These are phyloP conservation scores for Agrocybe chaxingu DNA, from an alignment of 768 basidiomycete genomes.

Conservation along the genomic window DNA sequence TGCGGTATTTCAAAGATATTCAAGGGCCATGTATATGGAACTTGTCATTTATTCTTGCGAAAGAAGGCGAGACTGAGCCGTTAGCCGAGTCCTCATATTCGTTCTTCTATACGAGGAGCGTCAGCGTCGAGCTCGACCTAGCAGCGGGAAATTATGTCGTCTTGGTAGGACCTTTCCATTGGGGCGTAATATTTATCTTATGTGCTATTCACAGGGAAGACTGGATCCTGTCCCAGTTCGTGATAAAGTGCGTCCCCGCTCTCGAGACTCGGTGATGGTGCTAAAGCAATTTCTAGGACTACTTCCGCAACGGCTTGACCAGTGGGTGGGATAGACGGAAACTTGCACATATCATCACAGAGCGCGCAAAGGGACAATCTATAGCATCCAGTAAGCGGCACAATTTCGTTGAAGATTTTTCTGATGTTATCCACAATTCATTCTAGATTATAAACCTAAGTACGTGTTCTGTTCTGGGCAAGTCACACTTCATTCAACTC, in stretches of 20 bases:
- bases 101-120: slow-evolving; percentile 28
- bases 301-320: slow-evolving; percentile 20
- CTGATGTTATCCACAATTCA: neutral
- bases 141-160: slow-evolving; percentile 41
- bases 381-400: slow-evolving; percentile 26
- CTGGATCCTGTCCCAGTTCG: slow-evolving; percentile 17
- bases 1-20: slow-evolving; percentile 41
- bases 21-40: slow-evolving; percentile 34
- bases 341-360: slow-evolving; percentile 20
- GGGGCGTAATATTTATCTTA: neutral
- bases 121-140: slow-evolving; percentile 36
- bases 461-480: slow-evolving; percentile 3
- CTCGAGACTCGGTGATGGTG: no score
- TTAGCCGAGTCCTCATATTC: slow-evolving; percentile 30
- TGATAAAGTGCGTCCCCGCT: slow-evolving; percentile 9
- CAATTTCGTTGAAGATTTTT: neutral
- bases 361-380: slow-evolving; percentile 25
- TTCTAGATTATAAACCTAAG: slow-evolving; percentile 23
- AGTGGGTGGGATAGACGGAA: slow-evolving; percentile 28
- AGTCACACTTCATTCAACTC: neutral
- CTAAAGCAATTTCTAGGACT: slow-evolving; percentile 17
- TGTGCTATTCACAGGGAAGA: slow-evolving; percentile 12
- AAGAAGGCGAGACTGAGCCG: slow-evolving; percentile 34
- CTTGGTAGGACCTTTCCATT: slow-evolving; percentile 23
- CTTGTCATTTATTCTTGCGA: slow-evolving; percentile 46